Percentiles rank a stretch among this genome's conserved stretches.
These are phyloP conservation scores for Colletotrichum endophyticum DNA, from an alignment of 2,329 filamentous ascomycete species.

Conservation along the genomic window DNA sequence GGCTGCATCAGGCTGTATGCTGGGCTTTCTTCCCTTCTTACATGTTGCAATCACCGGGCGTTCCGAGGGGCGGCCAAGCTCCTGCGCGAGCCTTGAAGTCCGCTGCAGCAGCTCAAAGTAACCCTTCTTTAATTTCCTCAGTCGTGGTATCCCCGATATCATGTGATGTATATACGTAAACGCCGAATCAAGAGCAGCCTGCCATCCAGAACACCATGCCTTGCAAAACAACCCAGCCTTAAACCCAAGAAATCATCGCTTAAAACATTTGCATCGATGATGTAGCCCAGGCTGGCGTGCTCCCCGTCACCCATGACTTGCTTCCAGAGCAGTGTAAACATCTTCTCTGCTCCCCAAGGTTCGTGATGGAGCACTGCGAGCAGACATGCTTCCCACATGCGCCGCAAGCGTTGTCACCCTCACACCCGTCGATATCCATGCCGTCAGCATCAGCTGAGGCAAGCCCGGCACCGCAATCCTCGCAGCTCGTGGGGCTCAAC, in stretches of 20 bases:
- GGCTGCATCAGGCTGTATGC: neutral
- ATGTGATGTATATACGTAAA: neutral
- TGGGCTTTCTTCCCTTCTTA: neutral
- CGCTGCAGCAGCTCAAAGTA: no score
- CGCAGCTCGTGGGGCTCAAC: slow-evolving; percentile 45
- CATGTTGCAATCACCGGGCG: accelerated
- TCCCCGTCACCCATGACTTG: slow-evolving; percentile 25
- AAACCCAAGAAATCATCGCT: accelerated
- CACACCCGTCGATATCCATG: slow-evolving; percentile 43
- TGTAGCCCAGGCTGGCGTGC: slow-evolving; percentile 22
- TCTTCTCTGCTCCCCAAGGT: slow-evolving; percentile 56
- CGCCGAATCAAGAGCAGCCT: neutral
- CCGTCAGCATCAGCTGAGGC: slow-evolving; percentile 24
- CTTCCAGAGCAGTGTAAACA: slow-evolving; percentile 58
- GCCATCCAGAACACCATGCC: neutral
- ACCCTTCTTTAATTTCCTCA: neutral
- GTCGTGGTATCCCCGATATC: neutral
- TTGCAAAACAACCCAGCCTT: neutral
- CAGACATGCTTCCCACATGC: slow-evolving; percentile 62
- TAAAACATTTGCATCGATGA: neutral
- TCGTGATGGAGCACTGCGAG: slow-evolving; percentile 63
- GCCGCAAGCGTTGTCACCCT: slow-evolving; percentile 43
- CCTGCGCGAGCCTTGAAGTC: accelerated
- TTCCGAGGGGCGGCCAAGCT: accelerated
- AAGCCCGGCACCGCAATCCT: slow-evolving; percentile 54